Percentiles rank a stretch among this genome's conserved stretches.
These are phyloP conservation scores for Uromyces viciae-fabae DNA, from an alignment of 1,284 basidiomycete genomes.

Conservation along the genomic window DNA sequence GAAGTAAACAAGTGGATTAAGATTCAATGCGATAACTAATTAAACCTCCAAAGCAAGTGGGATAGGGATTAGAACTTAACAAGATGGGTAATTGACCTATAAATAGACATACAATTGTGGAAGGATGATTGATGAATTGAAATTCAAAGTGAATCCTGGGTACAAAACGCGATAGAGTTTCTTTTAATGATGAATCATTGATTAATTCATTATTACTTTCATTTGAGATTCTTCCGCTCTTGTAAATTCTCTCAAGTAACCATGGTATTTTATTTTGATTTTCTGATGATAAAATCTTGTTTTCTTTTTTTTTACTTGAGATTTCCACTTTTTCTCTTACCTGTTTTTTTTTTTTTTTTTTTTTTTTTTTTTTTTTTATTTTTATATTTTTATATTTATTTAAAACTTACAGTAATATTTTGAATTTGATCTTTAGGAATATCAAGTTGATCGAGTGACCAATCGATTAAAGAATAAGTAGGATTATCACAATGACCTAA, in stretches of 20 bases:
- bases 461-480: background rate
- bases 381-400: too few relatives aligned
- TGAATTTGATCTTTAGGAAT: background rate
- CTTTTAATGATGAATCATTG: background rate
- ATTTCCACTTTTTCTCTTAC: too few relatives aligned
- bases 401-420: background rate
- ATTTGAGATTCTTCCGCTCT: background rate
- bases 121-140: background rate
- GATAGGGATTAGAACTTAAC: background rate
- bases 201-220: background rate
- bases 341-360: too few relatives aligned
- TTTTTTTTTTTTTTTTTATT: too few relatives aligned
- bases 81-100: too few relatives aligned
- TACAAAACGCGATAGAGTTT: background rate
- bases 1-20: background rate
- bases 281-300: too few relatives aligned
- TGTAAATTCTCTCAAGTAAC: too few relatives aligned
- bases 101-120: background rate
- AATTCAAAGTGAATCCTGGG: background rate
- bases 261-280: too few relatives aligned
- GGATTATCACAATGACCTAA: background rate
- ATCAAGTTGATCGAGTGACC: background rate
- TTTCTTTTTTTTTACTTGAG: too few relatives aligned
- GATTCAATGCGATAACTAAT: conserved; percentile 6
- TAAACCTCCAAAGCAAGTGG: background rate